Base-by-base conservation (phyloP, 768 basidiomycete genomes). In the Kwoniella newhampshirensis region DNA sequence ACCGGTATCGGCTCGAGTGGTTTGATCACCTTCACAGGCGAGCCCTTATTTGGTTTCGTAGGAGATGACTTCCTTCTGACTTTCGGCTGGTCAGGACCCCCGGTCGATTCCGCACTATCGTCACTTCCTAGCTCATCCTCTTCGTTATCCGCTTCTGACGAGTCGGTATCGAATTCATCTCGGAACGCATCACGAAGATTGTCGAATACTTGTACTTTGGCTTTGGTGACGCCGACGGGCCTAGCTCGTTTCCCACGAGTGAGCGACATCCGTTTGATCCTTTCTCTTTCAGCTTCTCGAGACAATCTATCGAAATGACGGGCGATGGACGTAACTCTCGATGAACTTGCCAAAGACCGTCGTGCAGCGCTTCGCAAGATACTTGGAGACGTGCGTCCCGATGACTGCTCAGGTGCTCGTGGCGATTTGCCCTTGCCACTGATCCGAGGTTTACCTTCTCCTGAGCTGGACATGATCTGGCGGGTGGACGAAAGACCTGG, bases 121-220 rank as follows among this genome's bases (percentile, higher is more conserved):
- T 69, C 71, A 26, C 59, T 67, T 1, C 60, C 83, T 51, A 58
- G 45, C 40, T 83, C 84, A 11, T 83, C 85, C 27, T 85, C 83
- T 62, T 87, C 85, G 50, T 86, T 83, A 47, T 85, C 86, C 8
- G 85, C 86, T 60, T 85, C 83, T n/a, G 76, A 77, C 28, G 74
- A 75, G 42, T 78, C 77, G 6, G 74, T 75, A 45, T 78, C 77
- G 25, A 86, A 86, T 63, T 88, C 84, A 66, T 90, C 89, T 49
- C 82, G 82, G 71, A 96, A 88, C 1, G 89, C 93, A 67, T 96
- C 92, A 71, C 88, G 87, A 67, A 96, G 83, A 68, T 89, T 92
- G 51, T 89, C 86, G 23, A 96, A 81, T 28, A 96, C 83, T 70
- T 92, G 86, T 0, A 94, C 89, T 67, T 86, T 91, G 15, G 90